Percentiles rank a stretch among this genome's conserved stretches.
Conservation (phyloP, 768 basidiomycete species). For the Chalciporus piperatus region DNA sequence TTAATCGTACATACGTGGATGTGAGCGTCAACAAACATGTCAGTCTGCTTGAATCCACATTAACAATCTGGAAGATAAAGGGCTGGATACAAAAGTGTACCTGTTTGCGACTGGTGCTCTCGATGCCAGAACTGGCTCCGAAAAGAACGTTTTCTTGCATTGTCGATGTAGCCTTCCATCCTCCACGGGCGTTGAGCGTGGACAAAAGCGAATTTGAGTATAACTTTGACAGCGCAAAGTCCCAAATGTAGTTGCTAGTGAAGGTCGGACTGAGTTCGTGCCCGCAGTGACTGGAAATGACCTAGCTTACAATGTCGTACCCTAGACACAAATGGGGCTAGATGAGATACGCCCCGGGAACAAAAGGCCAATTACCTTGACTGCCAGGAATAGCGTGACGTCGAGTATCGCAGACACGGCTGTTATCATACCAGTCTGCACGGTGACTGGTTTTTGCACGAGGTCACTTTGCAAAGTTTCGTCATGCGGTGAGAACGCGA, state of each 20-base stretch:
- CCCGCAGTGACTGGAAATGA: neutral
- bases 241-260: constrained; percentile 18
- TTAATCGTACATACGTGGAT: neutral
- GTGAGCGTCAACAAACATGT: neutral
- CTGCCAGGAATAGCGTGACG: constrained; percentile 21
- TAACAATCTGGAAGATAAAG: neutral
- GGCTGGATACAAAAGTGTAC: no score
- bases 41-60: neutral
- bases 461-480: neutral
- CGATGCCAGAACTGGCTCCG: neutral
- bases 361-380: constrained; percentile 7
- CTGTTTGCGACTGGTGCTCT: no score
- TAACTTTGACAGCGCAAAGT: constrained; percentile 27
- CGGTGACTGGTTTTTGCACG: constrained; percentile 18
- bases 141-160: neutral
- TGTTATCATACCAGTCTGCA: constrained; percentile 31
- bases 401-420: constrained; percentile 21
- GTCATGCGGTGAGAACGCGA: neutral
- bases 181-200: constrained; percentile 16
- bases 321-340: neutral
- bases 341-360: neutral
- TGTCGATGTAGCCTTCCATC: constrained; percentile 14
- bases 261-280: neutral
- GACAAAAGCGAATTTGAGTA: constrained; percentile 27
- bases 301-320: constrained; percentile 4